Base-by-base conservation (phyloP, 1,139 yeast genomes). In the Diutina mesorugosa region DNA sequence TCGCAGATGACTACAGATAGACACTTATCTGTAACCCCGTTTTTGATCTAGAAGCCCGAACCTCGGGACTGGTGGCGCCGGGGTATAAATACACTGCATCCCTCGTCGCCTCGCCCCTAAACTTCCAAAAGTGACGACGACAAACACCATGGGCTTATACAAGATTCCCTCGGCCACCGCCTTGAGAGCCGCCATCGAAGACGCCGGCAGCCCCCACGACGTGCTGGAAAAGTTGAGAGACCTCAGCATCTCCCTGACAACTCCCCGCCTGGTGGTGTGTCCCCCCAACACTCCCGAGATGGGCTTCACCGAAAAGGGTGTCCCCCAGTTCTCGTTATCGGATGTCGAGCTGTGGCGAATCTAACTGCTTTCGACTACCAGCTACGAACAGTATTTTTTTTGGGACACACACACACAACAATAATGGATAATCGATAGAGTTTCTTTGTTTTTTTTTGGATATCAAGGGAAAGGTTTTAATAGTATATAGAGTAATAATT, bases 251-350 rank as follows among this genome's bases (percentile, higher is more conserved):
- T 6, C 29, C 21, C 51, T n/a, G 26, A 32, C 53, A 6, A 50
- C 16, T 4, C 29, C 21, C n/a, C 35, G 45, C 1, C 32, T 30
- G 16, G 16, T 50, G 53, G 45, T 50, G 29, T 30, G 45, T 32
- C 53, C 53, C 18, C 53, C 53, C 26, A 50, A 50, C 32, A 50
- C 53, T 7, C 53, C 53, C 7, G 53, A 50, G 9, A 50, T 50
- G 53, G 18, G 45, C 6, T 30, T 29, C 32, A 12, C 53, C 28
- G 41, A 50, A n/a, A 50, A 50, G 16, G 45, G 10, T 16, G 12
- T 50, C n/a, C 45, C 41, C 6, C 14, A 30, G 41, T 28, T 50
- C 21, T 32, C 45, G 6, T 21, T 29, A 6, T 10, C n/a, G 14
- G 53, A 50, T 4, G 41, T 32, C 14, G 53, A 30, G 32, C 16